phyloP scores from a whole-genome alignment of 176 grass and related monocot genomes.

The Musa itinerans region DNA sequence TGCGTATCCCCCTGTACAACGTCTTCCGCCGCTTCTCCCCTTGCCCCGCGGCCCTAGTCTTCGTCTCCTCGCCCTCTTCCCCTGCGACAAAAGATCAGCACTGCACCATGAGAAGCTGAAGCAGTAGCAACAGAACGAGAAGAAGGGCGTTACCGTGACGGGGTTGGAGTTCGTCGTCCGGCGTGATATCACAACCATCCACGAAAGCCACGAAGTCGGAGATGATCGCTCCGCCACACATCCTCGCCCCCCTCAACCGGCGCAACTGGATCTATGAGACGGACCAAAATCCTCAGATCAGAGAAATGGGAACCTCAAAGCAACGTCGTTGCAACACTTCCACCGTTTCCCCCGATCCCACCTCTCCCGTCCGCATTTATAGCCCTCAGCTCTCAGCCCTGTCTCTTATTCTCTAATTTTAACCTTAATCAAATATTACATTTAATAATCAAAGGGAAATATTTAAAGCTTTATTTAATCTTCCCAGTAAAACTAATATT shows the following conservation, averaged over 20 bases:
- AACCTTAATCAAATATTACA: neutral
- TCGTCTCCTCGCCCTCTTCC: neutral
- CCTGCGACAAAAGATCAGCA: neutral
- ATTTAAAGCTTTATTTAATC: no score
- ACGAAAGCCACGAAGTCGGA: slow-evolving; percentile 13
- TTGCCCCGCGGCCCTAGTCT: neutral
- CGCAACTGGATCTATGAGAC: neutral
- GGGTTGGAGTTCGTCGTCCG: neutral
- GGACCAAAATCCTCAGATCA: neutral
- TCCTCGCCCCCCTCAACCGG: neutral
- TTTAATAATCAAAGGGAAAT: no score
- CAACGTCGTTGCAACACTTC: neutral
- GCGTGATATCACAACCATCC: neutral
- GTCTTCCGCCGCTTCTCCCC: neutral
- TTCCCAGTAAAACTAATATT: no score
- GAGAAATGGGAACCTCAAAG: neutral
- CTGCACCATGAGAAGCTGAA: no score
- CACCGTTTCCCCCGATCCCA: neutral
- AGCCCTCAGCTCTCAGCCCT: neutral
- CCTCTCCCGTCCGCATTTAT: neutral
- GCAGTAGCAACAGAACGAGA: no score
- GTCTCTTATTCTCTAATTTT: neutral
- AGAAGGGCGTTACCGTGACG: neutral
- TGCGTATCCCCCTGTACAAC: neutral
- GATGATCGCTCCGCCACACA: slow-evolving; percentile 37